Percentiles rank a stretch among this genome's conserved stretches.
phyloP scores from a whole-genome alignment of 1,284 basidiomycete species.

The Xerocomus minutiporus region DNA sequence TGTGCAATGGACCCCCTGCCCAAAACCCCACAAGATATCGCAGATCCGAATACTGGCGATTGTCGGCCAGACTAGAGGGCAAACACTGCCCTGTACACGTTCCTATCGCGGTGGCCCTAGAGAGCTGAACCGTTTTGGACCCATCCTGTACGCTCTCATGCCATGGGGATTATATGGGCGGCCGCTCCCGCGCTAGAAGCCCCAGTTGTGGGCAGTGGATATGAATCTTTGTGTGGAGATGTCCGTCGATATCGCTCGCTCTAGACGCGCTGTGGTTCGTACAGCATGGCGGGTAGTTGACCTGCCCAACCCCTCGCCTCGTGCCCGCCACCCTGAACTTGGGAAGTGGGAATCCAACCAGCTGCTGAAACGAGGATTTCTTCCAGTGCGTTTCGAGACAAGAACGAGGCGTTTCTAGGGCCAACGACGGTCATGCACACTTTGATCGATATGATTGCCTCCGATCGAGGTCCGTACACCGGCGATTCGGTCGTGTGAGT shows the following conservation, averaged over 20 bases:
- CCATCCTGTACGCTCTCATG: constrained; percentile 19
- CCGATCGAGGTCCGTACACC: constrained; percentile 19
- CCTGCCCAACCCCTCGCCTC: too few relatives aligned
- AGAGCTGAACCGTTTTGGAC: constrained; percentile 7
- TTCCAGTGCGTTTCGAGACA: too few relatives aligned
- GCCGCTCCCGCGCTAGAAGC: constrained; percentile 15
- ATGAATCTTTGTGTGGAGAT: neutral
- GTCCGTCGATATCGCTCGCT: too few relatives aligned
- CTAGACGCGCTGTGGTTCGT: neutral
- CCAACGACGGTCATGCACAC: neutral
- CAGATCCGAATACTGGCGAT: constrained; percentile 30
- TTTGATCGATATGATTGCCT: constrained; percentile 17
- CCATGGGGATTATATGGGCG: constrained; percentile 4
- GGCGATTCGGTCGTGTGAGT: constrained; percentile 10
- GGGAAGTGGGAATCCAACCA: neutral
- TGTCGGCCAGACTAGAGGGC: constrained; percentile 13
- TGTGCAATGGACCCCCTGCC: too few relatives aligned
- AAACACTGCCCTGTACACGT: neutral
- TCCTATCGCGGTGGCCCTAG: neutral
- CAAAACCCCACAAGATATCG: too few relatives aligned
- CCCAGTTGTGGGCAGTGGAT: too few relatives aligned
- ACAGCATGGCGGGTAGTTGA: neutral
- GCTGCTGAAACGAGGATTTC: neutral
- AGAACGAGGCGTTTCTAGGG: too few relatives aligned
- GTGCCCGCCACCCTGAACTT: neutral